Evolutionary conservation across 2,329 filamentous ascomycete genomes (phyloP), one percentile per base, ranked within the genome.

Genomic region (Nemania bipapillata): DNA sequence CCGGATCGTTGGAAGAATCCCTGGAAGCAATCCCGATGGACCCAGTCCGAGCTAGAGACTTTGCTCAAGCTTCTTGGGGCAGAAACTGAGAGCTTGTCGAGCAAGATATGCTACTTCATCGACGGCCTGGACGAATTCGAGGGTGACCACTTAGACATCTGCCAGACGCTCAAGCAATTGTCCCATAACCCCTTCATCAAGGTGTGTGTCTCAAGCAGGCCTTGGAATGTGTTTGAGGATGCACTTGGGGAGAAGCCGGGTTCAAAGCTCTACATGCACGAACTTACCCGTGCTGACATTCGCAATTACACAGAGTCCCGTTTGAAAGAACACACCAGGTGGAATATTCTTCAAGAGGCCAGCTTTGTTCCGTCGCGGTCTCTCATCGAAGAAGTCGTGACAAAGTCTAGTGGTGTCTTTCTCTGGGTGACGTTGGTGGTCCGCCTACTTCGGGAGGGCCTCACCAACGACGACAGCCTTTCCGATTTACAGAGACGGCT

Each of bases 41-140:
- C n/a, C n/a, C n/a, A n/a, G n/a, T 73, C 66, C 6, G 49, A 26
- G 24, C 12, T 26, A 1, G 66, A 68, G 5, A 45, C 63, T 8
- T 57, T 57, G n/a, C 57, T 54, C 30, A 9, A 4, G 4, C 30
- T 32, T 4, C 4, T 4, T 32, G 4, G 4, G 12, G 24, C 63
- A 6, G 49, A 53, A 15, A 49, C 62, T 3, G 42, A 52, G 3
- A 57, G 55, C n/a, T 24, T 61, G 9, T 56, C 45, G 37, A 32
- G 62, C 17, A 67, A 67, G 37, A 49, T 77, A 11, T 80, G 77
- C 54, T 72, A 80, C 35, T 80, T 80, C 40, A 74, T 80, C n/a
- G 78, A 80, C 37, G 79, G 66, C 74, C 65, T 80, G 6, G 78
- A 79, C 56, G 77, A 80, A 61, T 79, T 74, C 50, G 62, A 72